Percentiles rank a stretch among this genome's conserved stretches.
These are phyloP conservation scores for Pseudomonodictys pantanalensis DNA, from an alignment of 495 filamentous ascomycete species.

Conservation along the genomic window DNA sequence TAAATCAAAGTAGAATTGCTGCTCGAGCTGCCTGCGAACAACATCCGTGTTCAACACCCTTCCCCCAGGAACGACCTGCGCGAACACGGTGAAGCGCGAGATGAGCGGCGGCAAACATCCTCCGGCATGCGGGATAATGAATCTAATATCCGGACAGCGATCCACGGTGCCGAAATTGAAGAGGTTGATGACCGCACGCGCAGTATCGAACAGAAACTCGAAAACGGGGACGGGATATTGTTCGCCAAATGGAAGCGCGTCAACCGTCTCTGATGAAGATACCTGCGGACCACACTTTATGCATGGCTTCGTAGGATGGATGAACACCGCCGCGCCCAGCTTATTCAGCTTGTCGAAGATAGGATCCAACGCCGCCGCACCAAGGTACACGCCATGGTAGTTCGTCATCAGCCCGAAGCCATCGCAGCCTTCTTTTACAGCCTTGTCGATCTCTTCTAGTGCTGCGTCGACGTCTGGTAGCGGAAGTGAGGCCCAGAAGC, in stretches of 20 bases:
- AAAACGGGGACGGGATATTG: conserved; percentile 50
- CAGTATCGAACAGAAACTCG: conserved; percentile 59
- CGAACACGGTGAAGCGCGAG: conserved; percentile 45
- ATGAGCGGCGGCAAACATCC: conserved; percentile 48
- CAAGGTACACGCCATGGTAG: conserved; percentile 52
- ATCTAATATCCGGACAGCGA: conserved; percentile 46
- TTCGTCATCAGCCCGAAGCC: conserved; percentile 51
- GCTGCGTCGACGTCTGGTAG: conserved; percentile 47
- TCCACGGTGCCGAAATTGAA: conserved; percentile 49
- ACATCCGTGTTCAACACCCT: conserved; percentile 16
- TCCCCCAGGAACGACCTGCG: conserved; percentile 31
- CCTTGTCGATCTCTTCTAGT: conserved; percentile 47
- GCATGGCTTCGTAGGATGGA: conserved; percentile 52
- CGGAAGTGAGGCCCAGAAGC: conserved; percentile 53
- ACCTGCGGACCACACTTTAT: conserved; percentile 1
- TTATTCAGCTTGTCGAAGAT: conserved; percentile 43
- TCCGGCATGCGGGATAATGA: conserved; percentile 52
- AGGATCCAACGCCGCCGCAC: conserved; percentile 44
- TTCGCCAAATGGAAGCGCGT: conserved; percentile 30
- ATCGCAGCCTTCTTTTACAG: conserved; percentile 44
- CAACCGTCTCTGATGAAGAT: not conserved
- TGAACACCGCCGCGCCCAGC: conserved; percentile 44
- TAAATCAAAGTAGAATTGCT: conserved; percentile 45
- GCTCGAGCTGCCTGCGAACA: conserved; percentile 33
- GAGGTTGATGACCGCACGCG: conserved; percentile 49